A percentile compares a stretch with the other conserved stretches of the same genome.
phyloP scores from a whole-genome alignment of 805 yeast species.

The Candida wancherniae region DNA sequence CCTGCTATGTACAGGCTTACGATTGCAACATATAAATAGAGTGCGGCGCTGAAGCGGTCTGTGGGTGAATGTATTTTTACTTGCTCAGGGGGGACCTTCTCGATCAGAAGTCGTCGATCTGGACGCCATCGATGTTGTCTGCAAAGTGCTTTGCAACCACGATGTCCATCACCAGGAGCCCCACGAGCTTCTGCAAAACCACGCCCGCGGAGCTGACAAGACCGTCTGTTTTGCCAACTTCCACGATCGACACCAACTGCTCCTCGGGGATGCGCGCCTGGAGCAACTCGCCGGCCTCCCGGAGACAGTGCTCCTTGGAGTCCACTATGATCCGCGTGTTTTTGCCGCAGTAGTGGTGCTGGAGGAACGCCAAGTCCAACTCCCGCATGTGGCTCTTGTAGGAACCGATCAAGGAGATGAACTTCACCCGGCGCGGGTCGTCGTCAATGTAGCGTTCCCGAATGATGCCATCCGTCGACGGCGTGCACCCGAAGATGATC shows the following conservation, averaged over 20 bases:
- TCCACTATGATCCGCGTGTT: slow-evolving; percentile 52
- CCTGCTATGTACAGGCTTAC: no score
- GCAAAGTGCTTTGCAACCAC: slow-evolving; percentile 45
- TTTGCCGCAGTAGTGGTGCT: slow-evolving; percentile 23
- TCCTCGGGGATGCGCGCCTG: slow-evolving; percentile 35
- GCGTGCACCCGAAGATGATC: slow-evolving; percentile 57
- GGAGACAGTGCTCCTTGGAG: slow-evolving; percentile 49
- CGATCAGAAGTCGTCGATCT: slow-evolving; percentile 7
- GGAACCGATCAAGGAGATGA: slow-evolving; percentile 59
- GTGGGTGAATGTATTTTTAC: no score
- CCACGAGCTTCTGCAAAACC: slow-evolving; percentile 53
- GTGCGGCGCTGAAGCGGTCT: no score
- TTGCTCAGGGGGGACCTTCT: no score
- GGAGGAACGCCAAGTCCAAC: slow-evolving; percentile 43
- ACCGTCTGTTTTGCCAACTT: slow-evolving; percentile 14
- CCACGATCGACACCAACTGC: slow-evolving; percentile 46
- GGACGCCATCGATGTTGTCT: slow-evolving; percentile 14
- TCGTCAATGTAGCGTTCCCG: slow-evolving; percentile 24
- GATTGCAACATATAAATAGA: no score
- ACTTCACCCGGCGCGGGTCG: slow-evolving; percentile 27
- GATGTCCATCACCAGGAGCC: slow-evolving; percentile 62
- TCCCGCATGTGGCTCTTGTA: slow-evolving; percentile 67
- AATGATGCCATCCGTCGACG: slow-evolving; percentile 49
- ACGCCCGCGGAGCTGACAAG: slow-evolving; percentile 19
- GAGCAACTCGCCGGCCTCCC: slow-evolving; percentile 64